Evolutionary conservation across 192 early-diverging fungal genomes (phyloP), one percentile per base, ranked within the genome.

Genomic region (Entomortierella chlamydospora): DNA sequence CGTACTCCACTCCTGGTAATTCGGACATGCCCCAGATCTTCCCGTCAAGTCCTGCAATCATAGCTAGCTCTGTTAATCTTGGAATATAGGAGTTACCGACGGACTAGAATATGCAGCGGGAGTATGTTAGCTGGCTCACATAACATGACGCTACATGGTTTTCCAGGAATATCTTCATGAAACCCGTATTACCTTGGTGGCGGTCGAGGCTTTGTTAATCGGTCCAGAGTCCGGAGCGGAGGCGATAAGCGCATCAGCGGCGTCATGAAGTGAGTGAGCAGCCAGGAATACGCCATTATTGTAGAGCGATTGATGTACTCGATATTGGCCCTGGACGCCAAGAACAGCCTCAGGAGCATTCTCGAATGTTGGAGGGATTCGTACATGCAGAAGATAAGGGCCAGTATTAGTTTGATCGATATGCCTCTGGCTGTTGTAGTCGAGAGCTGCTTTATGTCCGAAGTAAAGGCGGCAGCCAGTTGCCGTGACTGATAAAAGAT

Each of bases 21-120:
- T 94, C 94, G 6, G 87, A 86, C 57, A 98, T 94, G 11, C 90
- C 91, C 90, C 93, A 93, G 2, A 94, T 92, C 62, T 93, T 93
- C 22, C 96, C 96, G 57, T 94, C 91, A 20, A 95, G 69, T 13
- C 84, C 83, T 34, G 85, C 59, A 20, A 76, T 59, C 41, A 85
- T 83, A 4, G 74, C 74, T 28, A 86, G 70, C 80, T 91, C 90
- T 12, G 68, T 71, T 57, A 91, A 25, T 29, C 33, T 78, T 43
- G 73, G 73, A 22, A 78, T 78, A 45, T 70, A 78, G 0, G 60
- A 63, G 43, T 43, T 78, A 4, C 73, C 73, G 34, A 78, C 34
- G 22, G 60, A 54, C 73, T 76, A 41, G 4, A 10, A 20, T 22
- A 22, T 10, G 18, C 33, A 12, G 18, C 42, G 12, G 50, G n/a